phyloP scores from a whole-genome alignment of 1,284 basidiomycete species.

The Dichomitus squalens region DNA sequence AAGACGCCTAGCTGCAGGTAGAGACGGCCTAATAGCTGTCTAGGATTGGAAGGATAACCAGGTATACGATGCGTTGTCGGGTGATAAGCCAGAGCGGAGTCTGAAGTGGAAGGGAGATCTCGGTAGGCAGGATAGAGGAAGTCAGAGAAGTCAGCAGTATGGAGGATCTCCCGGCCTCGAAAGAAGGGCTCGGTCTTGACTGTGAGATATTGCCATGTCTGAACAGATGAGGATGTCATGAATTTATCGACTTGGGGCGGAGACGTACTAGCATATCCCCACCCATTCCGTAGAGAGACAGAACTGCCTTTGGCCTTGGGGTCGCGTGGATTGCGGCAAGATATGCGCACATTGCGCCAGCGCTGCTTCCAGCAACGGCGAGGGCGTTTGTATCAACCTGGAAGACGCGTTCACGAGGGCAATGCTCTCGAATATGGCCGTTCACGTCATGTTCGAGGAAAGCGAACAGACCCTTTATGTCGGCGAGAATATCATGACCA shows the following conservation, averaged over 20 bases:
- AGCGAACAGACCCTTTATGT: conserved; percentile 54
- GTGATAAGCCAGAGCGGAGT: conserved; percentile 53
- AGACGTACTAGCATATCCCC: conserved; percentile 57
- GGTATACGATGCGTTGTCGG: conserved; percentile 47
- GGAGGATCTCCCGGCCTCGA: conserved; percentile 42
- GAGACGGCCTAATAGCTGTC: conserved; percentile 59
- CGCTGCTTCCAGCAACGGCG: conserved; percentile 59
- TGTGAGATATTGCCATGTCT: conserved; percentile 42
- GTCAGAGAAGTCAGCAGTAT: conserved; percentile 32
- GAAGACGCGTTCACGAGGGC: neutral
- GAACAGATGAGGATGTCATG: neutral
- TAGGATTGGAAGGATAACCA: conserved; percentile 60
- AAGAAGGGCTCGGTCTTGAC: conserved; percentile 44
- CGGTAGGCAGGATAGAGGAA: conserved; percentile 37
- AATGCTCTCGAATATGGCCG: neutral
- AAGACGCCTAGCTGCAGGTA: conserved; percentile 60
- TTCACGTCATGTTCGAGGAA: conserved; percentile 44
- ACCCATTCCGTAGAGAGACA: conserved; percentile 66
- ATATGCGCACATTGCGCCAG: conserved; percentile 66
- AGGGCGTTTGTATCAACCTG: conserved; percentile 46
- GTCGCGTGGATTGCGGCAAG: conserved; percentile 54
- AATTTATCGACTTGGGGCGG: neutral
- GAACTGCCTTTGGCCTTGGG: conserved; percentile 54
- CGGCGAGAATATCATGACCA: conserved; percentile 56
- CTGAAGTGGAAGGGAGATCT: conserved; percentile 36